Conservation (phyloP, 306 rosid species). For the Rubus idaeus region DNA sequence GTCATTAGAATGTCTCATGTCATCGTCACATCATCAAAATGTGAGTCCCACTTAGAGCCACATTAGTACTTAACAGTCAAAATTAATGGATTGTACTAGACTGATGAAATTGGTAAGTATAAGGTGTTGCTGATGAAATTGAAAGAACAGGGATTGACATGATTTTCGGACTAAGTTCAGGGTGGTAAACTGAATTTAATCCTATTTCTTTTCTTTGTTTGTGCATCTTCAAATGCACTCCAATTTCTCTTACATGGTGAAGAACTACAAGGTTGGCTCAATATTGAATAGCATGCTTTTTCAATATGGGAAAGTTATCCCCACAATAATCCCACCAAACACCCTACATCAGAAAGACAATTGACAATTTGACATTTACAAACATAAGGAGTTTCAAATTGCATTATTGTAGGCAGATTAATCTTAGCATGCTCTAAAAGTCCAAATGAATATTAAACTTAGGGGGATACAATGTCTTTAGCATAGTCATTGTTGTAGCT, state of each 20-base stretch:
- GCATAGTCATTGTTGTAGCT: not conserved
- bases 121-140: too few species aligned
- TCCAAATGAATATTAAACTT: not conserved
- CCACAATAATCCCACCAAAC: conserved; percentile 9
- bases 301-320: not conserved
- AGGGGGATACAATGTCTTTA: not conserved
- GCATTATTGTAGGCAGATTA: not conserved
- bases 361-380: too few species aligned
- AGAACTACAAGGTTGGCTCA: conserved; percentile 7
- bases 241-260: not conserved
- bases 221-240: not conserved
- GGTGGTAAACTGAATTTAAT: too few species aligned
- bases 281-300: not conserved
- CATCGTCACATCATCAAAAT: too few species aligned
- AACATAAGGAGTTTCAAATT: not conserved
- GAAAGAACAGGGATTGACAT: too few species aligned
- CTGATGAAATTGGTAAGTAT: too few species aligned
- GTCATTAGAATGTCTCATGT: too few species aligned
- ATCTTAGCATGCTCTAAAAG: too few species aligned
- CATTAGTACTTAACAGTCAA: too few species aligned
- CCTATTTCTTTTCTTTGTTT: conserved; percentile 2
- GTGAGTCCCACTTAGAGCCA: too few species aligned
- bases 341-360: not conserved
- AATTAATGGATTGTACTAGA: too few species aligned
- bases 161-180: too few species aligned